Conservation (phyloP, 2,329 filamentous ascomycete species). For the Hirsutella rhossiliensis region DNA sequence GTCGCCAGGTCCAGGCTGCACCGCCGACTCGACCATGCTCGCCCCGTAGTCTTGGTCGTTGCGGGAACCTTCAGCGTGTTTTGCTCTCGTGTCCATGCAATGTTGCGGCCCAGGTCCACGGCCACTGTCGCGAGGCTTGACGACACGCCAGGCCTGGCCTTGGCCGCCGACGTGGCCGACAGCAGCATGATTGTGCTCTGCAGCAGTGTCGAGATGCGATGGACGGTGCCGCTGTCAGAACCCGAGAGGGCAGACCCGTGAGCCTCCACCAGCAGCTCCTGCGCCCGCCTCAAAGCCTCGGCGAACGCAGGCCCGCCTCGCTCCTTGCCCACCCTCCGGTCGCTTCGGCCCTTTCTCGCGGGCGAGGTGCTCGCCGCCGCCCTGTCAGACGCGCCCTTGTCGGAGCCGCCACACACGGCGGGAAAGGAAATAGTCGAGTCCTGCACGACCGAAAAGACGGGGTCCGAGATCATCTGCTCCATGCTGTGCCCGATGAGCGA, state of each 20-base stretch:
- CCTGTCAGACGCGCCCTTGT: conserved; percentile 25
- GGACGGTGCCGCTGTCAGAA: conserved; percentile 46
- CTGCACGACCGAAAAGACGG: conserved; percentile 78
- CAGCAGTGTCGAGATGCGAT: conserved; percentile 49
- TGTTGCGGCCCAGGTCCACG: conserved; percentile 57
- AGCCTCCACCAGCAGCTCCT: conserved; percentile 52
- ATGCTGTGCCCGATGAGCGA: conserved; percentile 57
- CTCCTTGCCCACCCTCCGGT: conserved; percentile 18
- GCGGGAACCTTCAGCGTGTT: conserved; percentile 37
- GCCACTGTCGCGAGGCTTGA: conserved; percentile 49
- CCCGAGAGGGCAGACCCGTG: conserved; percentile 43
- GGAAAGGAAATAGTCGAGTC: conserved; percentile 89
- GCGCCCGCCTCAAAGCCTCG: conserved; percentile 50
- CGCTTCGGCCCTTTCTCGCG: conserved; percentile 15
- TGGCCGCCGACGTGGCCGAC: conserved; percentile 43
- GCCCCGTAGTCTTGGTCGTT: conserved; percentile 1
- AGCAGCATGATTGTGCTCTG: conserved; percentile 55
- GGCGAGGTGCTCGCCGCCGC: conserved; percentile 22
- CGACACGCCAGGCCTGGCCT: conserved; percentile 32
- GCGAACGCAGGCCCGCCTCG: conserved; percentile 32
- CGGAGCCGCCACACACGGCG: conserved; percentile 40
- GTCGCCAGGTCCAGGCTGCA: conserved; percentile 33
- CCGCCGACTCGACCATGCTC: conserved; percentile 17
- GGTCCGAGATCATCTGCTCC: conserved; percentile 63
- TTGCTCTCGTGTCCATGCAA: conserved; percentile 54